These are phyloP conservation scores for Alloteropsis semialata DNA, from an alignment of 176 grass and related monocot species.

Conservation along the genomic window DNA sequence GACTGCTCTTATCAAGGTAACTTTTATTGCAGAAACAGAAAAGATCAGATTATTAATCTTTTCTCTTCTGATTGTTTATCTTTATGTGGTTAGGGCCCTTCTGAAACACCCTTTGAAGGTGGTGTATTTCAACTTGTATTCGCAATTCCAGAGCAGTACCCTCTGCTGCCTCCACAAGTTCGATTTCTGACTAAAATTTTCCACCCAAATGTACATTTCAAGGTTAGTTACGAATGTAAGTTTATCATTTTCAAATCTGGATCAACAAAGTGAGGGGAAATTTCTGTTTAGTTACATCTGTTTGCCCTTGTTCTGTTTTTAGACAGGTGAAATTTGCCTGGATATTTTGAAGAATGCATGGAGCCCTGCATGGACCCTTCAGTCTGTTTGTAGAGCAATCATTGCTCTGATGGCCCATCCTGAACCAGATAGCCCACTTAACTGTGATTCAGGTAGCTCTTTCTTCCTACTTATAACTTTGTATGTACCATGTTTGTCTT, in stretches of 20 bases:
- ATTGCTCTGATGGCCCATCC: constrained; percentile 99
- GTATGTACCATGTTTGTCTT: not conserved
- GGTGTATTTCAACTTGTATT: constrained; percentile 93
- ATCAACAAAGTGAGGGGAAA: not conserved
- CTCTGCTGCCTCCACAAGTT: constrained; percentile 98
- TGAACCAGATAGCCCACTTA: constrained; percentile 93
- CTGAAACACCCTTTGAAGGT: constrained; percentile 95
- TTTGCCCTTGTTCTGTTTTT: not conserved
- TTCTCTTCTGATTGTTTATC: not conserved
- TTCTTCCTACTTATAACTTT: constrained; percentile 23
- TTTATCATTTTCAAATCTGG: not conserved
- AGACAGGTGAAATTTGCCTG: constrained; percentile 98
- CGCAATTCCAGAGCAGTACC: constrained; percentile 94
- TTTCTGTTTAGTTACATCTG: constrained; percentile 19
- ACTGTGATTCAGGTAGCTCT: constrained; percentile 91
- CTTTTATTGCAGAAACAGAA: not conserved
- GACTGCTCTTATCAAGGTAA: constrained; percentile 92
- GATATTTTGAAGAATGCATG: constrained; percentile 99
- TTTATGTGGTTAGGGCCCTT: constrained; percentile 63
- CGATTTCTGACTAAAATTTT: constrained; percentile 99
- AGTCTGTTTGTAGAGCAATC: constrained; percentile 97
- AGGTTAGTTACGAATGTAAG: constrained; percentile 37
- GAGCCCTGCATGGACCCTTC: constrained; percentile 98
- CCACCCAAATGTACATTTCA: constrained; percentile 99
- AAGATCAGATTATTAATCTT: constrained; percentile 9